Base-by-base conservation (phyloP, 179 eudicot genomes). In the Beta macrorhiza region DNA sequence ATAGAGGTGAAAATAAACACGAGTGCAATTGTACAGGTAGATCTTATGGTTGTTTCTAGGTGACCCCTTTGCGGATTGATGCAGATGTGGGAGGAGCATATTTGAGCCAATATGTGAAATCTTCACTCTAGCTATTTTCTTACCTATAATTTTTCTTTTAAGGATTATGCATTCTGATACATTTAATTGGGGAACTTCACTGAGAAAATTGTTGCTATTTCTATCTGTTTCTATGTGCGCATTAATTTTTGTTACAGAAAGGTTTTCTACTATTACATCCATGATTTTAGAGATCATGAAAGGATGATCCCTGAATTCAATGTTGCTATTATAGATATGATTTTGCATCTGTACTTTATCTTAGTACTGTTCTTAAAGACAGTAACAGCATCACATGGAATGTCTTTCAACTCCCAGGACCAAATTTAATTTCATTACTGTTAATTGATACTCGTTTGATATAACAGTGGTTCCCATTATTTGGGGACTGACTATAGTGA, bases 21-120 rank as follows among this genome's bases (percentile, higher is more conserved):
- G 42, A 62, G 76, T 80, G 77, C 84, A 88, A 85, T 72, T 89
- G 93, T 92, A 92, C 83, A 88, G 93, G 81, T 84, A 80, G 69
- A 75, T 82, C 67, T 77, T 72, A 80, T 71, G 67, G 79, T 62
- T 72, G 78, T 80, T 69, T 70, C 79, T 77, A 69, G 82, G 59
- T 81, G 83, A 84, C 83, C 57, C 67, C 56, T 76, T 72, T 62
- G 25, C 67, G 81, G 81, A 84, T 81, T 78, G 82, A 81, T 67
- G 84, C 53, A 13, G 67, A 74, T 74, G 64, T 58, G 70, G 79
- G 79, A 78, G 78, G 79, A 74, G 49, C 79, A 65, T 56, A 69
- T 74, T 32, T n/a, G 73, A 82, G 56, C 84, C 80, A 69, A 51
- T 84, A 81, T 81, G 65, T 51, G 53, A 25, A 58, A 22, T 57